Percentiles rank a stretch among this genome's conserved stretches.
These are phyloP conservation scores for Cyphellophora attinorum DNA, from an alignment of 2,329 filamentous ascomycete species.

Conservation along the genomic window DNA sequence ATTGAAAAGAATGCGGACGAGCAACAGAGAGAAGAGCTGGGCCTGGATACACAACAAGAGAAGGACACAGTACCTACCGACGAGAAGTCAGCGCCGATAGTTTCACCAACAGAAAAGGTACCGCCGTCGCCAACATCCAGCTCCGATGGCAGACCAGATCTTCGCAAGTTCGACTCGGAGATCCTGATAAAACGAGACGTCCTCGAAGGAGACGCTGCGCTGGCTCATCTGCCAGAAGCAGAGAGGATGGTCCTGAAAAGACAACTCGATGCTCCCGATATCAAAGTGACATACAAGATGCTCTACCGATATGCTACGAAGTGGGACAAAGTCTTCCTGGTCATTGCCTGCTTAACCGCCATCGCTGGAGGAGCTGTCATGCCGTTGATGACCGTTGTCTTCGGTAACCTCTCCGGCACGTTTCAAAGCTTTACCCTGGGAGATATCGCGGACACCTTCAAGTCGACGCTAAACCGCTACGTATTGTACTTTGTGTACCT, in stretches of 20 bases:
- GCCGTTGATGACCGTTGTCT: slow-evolving; percentile 70
- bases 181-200: slow-evolving; percentile 19
- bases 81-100: slow-evolving; percentile 7
- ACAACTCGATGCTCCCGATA: slow-evolving; percentile 57
- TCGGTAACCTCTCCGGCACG: slow-evolving; percentile 63
- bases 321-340: slow-evolving; percentile 55
- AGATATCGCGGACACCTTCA: slow-evolving; percentile 45
- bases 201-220: slow-evolving; percentile 41
- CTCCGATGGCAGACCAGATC: slow-evolving; percentile 11
- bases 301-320: slow-evolving; percentile 63
- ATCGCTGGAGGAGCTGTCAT: slow-evolving; percentile 66
- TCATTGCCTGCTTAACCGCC: slow-evolving; percentile 51
- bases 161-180: slow-evolving; percentile 18
- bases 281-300: slow-evolving; percentile 54
- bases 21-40: slow-evolving; percentile 12
- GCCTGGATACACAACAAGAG: slow-evolving; percentile 13
- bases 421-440: slow-evolving; percentile 57
- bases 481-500: slow-evolving; percentile 82
- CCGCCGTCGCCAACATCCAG: slow-evolving; percentile 10
- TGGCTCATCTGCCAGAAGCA: slow-evolving; percentile 52
- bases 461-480: slow-evolving; percentile 48
- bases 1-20: slow-evolving; percentile 17
- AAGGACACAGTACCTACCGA: slow-evolving; percentile 8
- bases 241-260: slow-evolving; percentile 59
- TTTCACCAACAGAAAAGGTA: slow-evolving; percentile 4